Conservation (phyloP, 106 monocot genomes). For the Xerophyta viscosa region DNA sequence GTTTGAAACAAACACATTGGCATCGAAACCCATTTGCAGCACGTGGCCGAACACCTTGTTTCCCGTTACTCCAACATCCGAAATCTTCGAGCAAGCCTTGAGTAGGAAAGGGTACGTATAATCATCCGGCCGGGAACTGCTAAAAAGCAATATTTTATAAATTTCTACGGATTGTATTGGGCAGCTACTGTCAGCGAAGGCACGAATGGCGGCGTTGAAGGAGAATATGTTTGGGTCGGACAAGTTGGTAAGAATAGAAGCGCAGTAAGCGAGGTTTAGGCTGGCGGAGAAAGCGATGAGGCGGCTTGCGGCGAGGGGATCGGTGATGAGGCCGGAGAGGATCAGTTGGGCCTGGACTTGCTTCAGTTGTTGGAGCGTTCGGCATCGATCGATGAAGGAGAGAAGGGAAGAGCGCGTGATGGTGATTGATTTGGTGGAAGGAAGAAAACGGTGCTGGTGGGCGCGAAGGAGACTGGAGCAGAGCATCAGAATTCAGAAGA, state of each 20-base stretch:
- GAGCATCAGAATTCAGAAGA: too few relatives aligned
- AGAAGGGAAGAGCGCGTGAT: slow-evolving; percentile 7
- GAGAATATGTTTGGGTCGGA: slow-evolving; percentile 37
- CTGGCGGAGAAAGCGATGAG: slow-evolving; percentile 20
- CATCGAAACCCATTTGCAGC: slow-evolving; percentile 14
- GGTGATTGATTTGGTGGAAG: neutral
- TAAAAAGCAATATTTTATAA: slow-evolving; percentile 23
- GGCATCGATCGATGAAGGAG: slow-evolving; percentile 28
- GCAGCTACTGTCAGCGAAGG: slow-evolving; percentile 16
- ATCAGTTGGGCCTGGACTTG: slow-evolving; percentile 65
- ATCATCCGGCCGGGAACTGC: slow-evolving; percentile 25
- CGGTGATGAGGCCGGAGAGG: slow-evolving; percentile 33
- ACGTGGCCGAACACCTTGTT: slow-evolving; percentile 25
- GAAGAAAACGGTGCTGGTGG: slow-evolving; percentile 6
- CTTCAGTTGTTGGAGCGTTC: slow-evolving; percentile 27
- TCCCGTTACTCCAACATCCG: slow-evolving; percentile 15
- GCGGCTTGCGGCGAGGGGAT: slow-evolving; percentile 28
- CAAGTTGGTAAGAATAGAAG: slow-evolving; percentile 12
- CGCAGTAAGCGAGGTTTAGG: slow-evolving; percentile 23
- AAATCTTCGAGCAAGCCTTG: slow-evolving; percentile 26
- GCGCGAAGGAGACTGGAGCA: too few relatives aligned
- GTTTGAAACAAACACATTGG: slow-evolving; percentile 33
- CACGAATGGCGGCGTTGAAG: slow-evolving; percentile 46
- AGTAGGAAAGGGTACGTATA: slow-evolving; percentile 42
- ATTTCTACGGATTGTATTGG: slow-evolving; percentile 22